Conservation (phyloP, 2,329 filamentous ascomycete species). For the Oidium heveae region DNA sequence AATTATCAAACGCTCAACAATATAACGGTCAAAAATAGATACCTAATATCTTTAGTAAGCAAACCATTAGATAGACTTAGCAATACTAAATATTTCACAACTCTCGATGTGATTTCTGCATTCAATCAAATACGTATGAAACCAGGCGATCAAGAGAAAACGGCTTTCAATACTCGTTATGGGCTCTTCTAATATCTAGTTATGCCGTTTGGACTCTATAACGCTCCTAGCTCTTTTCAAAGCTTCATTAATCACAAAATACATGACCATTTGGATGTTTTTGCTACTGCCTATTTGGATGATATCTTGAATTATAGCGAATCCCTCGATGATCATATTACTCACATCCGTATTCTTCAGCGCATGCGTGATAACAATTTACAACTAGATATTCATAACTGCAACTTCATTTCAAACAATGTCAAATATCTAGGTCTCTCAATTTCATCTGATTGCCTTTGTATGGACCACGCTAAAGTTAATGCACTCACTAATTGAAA, state of each 20-base stretch:
- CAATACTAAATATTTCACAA: background rate
- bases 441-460: background rate
- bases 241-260: background rate
- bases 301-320: background rate
- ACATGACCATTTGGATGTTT: background rate
- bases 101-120: background rate
- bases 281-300: background rate
- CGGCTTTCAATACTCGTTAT: background rate
- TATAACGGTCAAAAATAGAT: conserved; percentile 1
- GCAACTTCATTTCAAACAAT: background rate
- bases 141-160: background rate
- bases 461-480: background rate
- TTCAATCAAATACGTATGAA: background rate
- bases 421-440: background rate
- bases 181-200: background rate
- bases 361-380: too few species aligned
- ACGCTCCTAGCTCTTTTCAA: background rate
- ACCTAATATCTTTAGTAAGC: background rate
- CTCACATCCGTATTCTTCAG: too few species aligned
- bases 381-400: background rate
- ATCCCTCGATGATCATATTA: too few species aligned
- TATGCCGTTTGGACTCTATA: background rate
- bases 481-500: background rate
- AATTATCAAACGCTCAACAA: conserved; percentile 1
- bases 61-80: background rate